These are phyloP conservation scores for Tricladium varicosporioides DNA, from an alignment of 2,329 filamentous ascomycete species.

Conservation along the genomic window DNA sequence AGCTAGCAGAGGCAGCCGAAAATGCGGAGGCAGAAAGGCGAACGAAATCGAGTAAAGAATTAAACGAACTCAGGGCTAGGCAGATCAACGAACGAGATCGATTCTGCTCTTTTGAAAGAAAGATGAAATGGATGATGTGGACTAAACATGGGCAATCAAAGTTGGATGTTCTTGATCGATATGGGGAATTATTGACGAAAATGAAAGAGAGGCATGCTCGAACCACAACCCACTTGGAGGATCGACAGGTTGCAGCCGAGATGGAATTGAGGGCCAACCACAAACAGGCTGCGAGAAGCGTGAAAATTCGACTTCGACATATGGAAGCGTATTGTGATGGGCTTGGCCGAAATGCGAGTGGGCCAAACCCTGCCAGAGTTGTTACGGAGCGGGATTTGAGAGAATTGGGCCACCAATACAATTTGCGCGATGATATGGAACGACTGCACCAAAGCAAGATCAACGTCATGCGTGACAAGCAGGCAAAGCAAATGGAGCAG, in stretches of 20 bases:
- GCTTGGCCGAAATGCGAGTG: slow-evolving; percentile 42
- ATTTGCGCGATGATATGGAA: slow-evolving; percentile 56
- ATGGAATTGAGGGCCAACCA: slow-evolving; percentile 55
- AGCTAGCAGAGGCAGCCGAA: slow-evolving; percentile 42
- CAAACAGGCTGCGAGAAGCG: slow-evolving; percentile 55
- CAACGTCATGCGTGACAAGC: slow-evolving; percentile 63
- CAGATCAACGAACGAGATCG: slow-evolving; percentile 52
- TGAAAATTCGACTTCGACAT: slow-evolving; percentile 57
- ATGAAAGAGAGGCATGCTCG: slow-evolving; percentile 55
- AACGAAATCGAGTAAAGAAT: slow-evolving; percentile 42
- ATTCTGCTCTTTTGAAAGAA: slow-evolving; percentile 49
- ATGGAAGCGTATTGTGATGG: slow-evolving; percentile 66
- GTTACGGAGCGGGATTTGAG: slow-evolving; percentile 60
- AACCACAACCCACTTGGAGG: slow-evolving; percentile 54
- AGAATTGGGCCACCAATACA: slow-evolving; percentile 60
- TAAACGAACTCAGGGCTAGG: slow-evolving; percentile 43
- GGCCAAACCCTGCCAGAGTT: slow-evolving; percentile 45
- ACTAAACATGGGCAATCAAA: slow-evolving; percentile 50
- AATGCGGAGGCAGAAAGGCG: slow-evolving; percentile 45
- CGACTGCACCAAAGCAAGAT: slow-evolving; percentile 59
- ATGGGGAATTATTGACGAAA: slow-evolving; percentile 47
- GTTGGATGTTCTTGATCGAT: slow-evolving; percentile 44
- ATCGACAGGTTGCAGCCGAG: slow-evolving; percentile 60
- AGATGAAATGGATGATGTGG: slow-evolving; percentile 49
- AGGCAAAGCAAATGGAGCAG: slow-evolving; percentile 60